These are phyloP conservation scores for Linanthus parryae DNA, from an alignment of 148 eudicot genomes.

Conservation along the genomic window DNA sequence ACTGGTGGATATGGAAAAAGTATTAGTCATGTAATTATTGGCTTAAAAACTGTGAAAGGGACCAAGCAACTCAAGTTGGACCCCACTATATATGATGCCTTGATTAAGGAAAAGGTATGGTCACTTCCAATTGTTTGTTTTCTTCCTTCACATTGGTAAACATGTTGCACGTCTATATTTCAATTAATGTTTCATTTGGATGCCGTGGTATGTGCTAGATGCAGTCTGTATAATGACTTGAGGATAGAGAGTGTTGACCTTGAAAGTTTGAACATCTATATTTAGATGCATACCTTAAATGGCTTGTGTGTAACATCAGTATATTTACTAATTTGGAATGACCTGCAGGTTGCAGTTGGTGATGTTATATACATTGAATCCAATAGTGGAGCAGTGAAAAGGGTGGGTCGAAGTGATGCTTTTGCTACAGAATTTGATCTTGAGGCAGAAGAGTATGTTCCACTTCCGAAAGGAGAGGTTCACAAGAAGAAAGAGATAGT, in stretches of 20 bases:
- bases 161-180: too few species aligned
- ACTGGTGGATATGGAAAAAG: constrained; percentile 97
- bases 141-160: too few species aligned
- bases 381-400: constrained; percentile 95
- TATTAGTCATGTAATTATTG: constrained; percentile 94
- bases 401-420: constrained; percentile 98
- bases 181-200: too few species aligned
- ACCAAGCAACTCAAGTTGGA: constrained; percentile 94
- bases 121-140: too few species aligned
- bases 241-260: constrained; percentile 5
- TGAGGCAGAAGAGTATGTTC: constrained; percentile 99
- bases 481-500: constrained; percentile 98
- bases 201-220: too few species aligned
- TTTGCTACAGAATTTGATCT: constrained; percentile 99
- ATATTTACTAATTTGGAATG: too few species aligned
- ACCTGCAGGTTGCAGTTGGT: constrained; percentile 88
- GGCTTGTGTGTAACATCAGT: background rate
- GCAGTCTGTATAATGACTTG: background rate
- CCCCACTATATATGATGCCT: constrained; percentile 94
- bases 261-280: background rate
- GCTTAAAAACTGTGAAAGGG: constrained; percentile 93
- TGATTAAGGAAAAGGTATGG: constrained; percentile 97
- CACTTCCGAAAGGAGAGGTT: constrained; percentile 99
- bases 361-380: constrained; percentile 97
- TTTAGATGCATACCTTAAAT: background rate